Percentiles rank a stretch among this genome's conserved stretches.
Conservation (phyloP, 2,329 filamentous ascomycete genomes). For the Colletotrichum magnum region DNA sequence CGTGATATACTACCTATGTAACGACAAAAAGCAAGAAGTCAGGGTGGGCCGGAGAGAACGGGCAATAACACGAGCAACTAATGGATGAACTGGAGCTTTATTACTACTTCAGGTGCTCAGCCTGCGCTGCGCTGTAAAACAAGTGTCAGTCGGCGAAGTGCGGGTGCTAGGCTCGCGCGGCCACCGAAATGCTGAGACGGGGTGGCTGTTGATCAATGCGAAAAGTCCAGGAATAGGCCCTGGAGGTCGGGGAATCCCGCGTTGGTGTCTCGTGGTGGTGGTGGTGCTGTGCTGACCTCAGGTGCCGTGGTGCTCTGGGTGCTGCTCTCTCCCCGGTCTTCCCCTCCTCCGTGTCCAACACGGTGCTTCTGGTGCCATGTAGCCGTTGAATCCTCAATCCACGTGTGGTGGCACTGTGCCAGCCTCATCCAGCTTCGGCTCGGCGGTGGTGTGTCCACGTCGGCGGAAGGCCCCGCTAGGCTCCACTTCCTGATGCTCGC, state of each 20-base stretch:
- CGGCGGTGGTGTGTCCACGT: slow-evolving; percentile 33
- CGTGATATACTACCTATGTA: too few species aligned
- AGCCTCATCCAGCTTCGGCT: slow-evolving; percentile 24
- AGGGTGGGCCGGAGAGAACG: too few species aligned
- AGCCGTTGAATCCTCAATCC: not conserved
- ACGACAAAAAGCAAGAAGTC: too few species aligned
- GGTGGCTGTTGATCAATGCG: slow-evolving; percentile 34
- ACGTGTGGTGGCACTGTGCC: slow-evolving; percentile 6
- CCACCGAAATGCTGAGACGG: slow-evolving; percentile 19
- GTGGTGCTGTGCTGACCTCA: too few species aligned
- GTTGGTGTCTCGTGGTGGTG: not conserved
- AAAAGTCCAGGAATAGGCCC: slow-evolving; percentile 32
- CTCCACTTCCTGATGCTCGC: slow-evolving; percentile 17
- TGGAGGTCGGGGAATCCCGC: slow-evolving; percentile 35
- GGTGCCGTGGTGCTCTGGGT: too few species aligned
- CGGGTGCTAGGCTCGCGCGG: not conserved
- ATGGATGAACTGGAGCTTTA: not conserved
- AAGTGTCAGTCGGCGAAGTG: not conserved
- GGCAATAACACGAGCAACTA: not conserved
- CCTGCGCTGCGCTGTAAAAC: not conserved
- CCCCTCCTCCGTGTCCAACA: not conserved
- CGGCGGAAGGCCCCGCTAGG: slow-evolving; percentile 14
- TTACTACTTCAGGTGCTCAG: too few species aligned
- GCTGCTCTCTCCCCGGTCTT: too few species aligned
- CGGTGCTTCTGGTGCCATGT: not conserved